Evolutionary conservation across 2,329 filamentous ascomycete genomes (phyloP).

Genomic region (Aspergillus sp.): DNA sequence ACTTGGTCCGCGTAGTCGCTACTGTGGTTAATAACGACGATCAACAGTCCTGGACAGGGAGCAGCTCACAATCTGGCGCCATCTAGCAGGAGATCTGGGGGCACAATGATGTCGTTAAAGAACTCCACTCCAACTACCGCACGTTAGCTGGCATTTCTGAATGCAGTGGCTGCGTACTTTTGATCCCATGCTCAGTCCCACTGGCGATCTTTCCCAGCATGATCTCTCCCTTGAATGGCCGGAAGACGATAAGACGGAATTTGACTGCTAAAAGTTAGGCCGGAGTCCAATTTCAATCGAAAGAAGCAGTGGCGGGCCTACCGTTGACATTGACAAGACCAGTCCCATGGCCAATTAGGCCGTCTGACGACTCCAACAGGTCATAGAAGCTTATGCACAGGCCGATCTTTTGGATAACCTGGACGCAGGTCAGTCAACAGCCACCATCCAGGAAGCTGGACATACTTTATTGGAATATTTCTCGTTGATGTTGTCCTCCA

Average conservation of each 20-base stretch:
- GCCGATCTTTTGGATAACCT: constrained; percentile 87
- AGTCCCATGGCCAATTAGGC: constrained; percentile 83
- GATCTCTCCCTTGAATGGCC: constrained; percentile 91
- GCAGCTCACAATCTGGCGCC: constrained; percentile 62
- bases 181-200: constrained; percentile 62
- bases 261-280: constrained; percentile 51
- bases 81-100: constrained; percentile 61
- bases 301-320: constrained; percentile 32
- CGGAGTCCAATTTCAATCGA: fast-evolving
- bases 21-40: constrained; percentile 9
- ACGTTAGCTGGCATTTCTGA: constrained; percentile 8
- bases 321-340: constrained; percentile 92
- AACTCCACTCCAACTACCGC: constrained; percentile 72
- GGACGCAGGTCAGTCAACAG: constrained; percentile 3
- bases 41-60: not conserved
- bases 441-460: too few relatives aligned
- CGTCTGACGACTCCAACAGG: constrained; percentile 78
- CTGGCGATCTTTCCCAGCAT: constrained; percentile 74
- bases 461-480: constrained; percentile 88
- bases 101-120: constrained; percentile 85
- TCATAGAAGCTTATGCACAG: constrained; percentile 93
- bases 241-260: constrained; percentile 86
- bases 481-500: constrained; percentile 92
- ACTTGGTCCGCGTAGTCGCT: constrained; percentile 58
- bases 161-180: constrained; percentile 40